Conservation (phyloP, 768 basidiomycete genomes). For the Termitomyces sp. region DNA sequence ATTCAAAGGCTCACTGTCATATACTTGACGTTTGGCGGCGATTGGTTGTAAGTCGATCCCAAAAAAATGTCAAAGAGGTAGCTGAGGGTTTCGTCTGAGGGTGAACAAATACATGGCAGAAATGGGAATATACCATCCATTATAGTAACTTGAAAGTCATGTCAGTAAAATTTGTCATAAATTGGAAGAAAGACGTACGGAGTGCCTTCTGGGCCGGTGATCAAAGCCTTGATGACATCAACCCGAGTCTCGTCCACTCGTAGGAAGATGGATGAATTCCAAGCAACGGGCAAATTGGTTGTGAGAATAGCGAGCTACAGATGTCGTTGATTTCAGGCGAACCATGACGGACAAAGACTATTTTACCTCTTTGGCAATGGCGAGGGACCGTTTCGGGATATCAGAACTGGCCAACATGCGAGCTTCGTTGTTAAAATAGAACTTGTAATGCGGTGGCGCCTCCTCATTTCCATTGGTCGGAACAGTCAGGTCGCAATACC, state of each 20-base stretch:
- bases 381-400: slow-evolving; percentile 86
- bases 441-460: slow-evolving; percentile 69
- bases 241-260: slow-evolving; percentile 90
- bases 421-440: slow-evolving; percentile 77
- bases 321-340: not conserved
- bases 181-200: slow-evolving; percentile 49
- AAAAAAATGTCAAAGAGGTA: slow-evolving; percentile 88
- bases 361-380: slow-evolving; percentile 88
- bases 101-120: not conserved
- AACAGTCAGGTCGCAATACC: slow-evolving; percentile 84
- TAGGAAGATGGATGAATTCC: slow-evolving; percentile 92
- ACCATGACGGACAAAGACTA: slow-evolving; percentile 1
- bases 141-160: slow-evolving; percentile 57
- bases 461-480: slow-evolving; percentile 38
- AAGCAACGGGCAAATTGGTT: slow-evolving; percentile 90
- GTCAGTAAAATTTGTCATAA: slow-evolving; percentile 5
- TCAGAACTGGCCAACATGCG: slow-evolving; percentile 80
- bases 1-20: slow-evolving; percentile 43
- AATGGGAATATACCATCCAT: slow-evolving; percentile 66
- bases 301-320: slow-evolving; percentile 84
- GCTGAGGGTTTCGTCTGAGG: slow-evolving; percentile 2
- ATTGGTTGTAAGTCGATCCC: slow-evolving; percentile 81
- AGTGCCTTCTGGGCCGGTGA: slow-evolving; percentile 90
- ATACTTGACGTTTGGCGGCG: slow-evolving; percentile 67
- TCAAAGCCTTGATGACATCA: slow-evolving; percentile 87